Percentiles rank a stretch among this genome's conserved stretches.
These are phyloP conservation scores for Candida suzukii DNA, from an alignment of 805 yeast genomes.

Conservation along the genomic window DNA sequence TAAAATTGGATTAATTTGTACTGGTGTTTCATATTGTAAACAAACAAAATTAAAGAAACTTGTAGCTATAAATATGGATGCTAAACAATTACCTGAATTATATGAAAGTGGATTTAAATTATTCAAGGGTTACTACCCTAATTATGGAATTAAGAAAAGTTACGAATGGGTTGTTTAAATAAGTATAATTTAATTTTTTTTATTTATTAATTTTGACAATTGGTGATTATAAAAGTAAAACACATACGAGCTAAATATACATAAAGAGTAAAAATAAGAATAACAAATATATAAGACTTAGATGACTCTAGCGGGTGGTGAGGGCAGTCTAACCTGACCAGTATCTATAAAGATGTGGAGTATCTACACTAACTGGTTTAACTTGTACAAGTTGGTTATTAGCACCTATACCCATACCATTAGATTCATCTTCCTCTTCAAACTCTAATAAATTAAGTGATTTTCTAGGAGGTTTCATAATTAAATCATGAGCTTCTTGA, in stretches of 20 bases:
- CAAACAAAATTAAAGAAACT: constrained; percentile 12
- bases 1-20: constrained; percentile 49
- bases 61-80: constrained; percentile 8
- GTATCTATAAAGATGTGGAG: constrained; percentile 57
- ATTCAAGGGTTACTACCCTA: constrained; percentile 14
- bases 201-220: neutral
- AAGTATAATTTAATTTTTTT: neutral
- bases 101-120: constrained; percentile 18
- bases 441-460: constrained; percentile 24
- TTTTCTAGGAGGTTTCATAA: constrained; percentile 24
- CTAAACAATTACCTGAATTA: constrained; percentile 9
- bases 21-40: constrained; percentile 43
- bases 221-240: too few species aligned
- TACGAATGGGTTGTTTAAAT: constrained; percentile 13
- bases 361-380: constrained; percentile 52
- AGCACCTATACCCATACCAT: constrained; percentile 6
- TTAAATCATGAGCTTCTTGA: constrained; percentile 20
- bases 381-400: constrained; percentile 29
- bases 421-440: constrained; percentile 14
- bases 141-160: constrained; percentile 16
- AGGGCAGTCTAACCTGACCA: constrained; percentile 60
- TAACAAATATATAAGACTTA: neutral
- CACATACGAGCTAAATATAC: neutral
- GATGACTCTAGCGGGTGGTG: too few species aligned
- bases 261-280: neutral